These are phyloP conservation scores for Diospyros kaki DNA, from an alignment of 148 eudicot genomes.

Conservation along the genomic window DNA sequence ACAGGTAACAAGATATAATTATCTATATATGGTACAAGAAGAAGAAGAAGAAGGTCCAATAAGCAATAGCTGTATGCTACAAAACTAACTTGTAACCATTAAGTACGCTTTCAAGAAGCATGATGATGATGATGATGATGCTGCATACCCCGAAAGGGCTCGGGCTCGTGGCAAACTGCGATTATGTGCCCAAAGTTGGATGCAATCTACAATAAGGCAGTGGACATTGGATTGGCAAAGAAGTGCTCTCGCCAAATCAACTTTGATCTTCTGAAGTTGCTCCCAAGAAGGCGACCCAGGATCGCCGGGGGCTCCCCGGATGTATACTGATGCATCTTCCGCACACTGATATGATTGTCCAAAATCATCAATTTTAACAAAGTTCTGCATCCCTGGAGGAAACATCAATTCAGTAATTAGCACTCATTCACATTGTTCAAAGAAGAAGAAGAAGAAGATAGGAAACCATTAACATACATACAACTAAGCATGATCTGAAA, in stretches of 20 bases:
- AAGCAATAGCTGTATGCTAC: no score
- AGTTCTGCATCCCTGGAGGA: slow-evolving; percentile 68
- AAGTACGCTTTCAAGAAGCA: no score
- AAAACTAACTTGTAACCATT: no score
- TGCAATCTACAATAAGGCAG: slow-evolving; percentile 32
- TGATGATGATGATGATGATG: no score
- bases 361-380: slow-evolving; percentile 67
- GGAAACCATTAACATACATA: no score
- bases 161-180: no score
- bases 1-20: no score
- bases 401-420: slow-evolving; percentile 3
- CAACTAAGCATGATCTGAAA: no score
- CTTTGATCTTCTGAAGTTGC: slow-evolving; percentile 35
- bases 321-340: slow-evolving; percentile 63
- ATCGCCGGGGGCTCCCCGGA: slow-evolving; percentile 53
- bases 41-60: no score
- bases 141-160: no score
- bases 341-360: slow-evolving; percentile 59
- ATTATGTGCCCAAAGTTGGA: neutral
- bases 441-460: no score
- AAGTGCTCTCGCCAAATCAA: slow-evolving; percentile 56
- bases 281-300: slow-evolving; percentile 45
- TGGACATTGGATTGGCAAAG: slow-evolving; percentile 77
- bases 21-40: no score
- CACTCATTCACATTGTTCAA: neutral